A percentile compares a stretch with the other conserved stretches of the same genome.
Evolutionary conservation across 1,139 yeast genomes (phyloP).

Genomic region (Scheffersomyces parashehatae): DNA sequence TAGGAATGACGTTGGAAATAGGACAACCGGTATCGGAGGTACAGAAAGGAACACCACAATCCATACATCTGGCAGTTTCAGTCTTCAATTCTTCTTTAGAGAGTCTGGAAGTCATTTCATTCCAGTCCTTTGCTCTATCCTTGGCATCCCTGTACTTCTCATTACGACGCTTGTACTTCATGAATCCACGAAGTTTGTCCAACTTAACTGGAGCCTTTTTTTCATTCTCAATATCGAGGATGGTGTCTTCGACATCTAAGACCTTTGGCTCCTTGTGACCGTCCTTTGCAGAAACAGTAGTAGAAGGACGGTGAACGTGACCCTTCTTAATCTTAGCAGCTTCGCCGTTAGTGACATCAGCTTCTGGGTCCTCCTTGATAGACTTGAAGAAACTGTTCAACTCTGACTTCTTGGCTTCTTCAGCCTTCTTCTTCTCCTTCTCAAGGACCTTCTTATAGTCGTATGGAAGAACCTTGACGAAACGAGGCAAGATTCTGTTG

Average conservation of each 20-base stretch:
- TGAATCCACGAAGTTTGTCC: conserved; percentile 87
- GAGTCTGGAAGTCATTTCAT: conserved; percentile 80
- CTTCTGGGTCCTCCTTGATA: conserved; percentile 76
- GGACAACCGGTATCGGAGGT: conserved; percentile 99
- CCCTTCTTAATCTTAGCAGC: conserved; percentile 53
- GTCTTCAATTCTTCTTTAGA: conserved; percentile 81
- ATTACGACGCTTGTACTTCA: conserved; percentile 87
- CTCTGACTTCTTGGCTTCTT: conserved; percentile 67
- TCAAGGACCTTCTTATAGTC: conserved; percentile 92
- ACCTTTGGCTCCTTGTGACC: conserved; percentile 75
- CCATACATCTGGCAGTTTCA: conserved; percentile 99
- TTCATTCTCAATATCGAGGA: conserved; percentile 66
- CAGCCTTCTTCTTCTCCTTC: conserved; percentile 67
- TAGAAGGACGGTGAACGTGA: conserved; percentile 32
- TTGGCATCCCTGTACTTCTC: conserved; percentile 82
- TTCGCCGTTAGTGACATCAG: conserved; percentile 90
- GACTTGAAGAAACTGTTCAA: conserved; percentile 59
- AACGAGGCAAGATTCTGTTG: conserved; percentile 83
- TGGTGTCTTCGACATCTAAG: conserved; percentile 85
- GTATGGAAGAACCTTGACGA: conserved; percentile 89
- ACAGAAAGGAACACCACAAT: conserved; percentile 99
- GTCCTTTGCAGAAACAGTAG: conserved; percentile 30
- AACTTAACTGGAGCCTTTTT: conserved; percentile 63
- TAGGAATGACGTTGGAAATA: conserved; percentile 93
- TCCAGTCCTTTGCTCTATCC: conserved; percentile 86